phyloP scores from a whole-genome alignment of 2,329 filamentous ascomycete species.

The Fusarium nematophilum region DNA sequence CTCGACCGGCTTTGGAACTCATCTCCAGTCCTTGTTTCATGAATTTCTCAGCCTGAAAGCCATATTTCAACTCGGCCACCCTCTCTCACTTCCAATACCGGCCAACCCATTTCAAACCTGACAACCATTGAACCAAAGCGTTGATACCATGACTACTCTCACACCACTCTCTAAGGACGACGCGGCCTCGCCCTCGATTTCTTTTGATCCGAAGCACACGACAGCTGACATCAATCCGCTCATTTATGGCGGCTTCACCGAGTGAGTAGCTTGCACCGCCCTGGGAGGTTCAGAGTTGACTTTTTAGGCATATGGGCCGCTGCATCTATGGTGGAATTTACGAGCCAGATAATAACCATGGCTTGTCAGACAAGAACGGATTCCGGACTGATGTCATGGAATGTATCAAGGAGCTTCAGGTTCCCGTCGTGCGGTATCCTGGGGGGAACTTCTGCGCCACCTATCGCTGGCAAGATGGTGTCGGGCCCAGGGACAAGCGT shows the following conservation, averaged over 20 bases:
- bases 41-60: too few species aligned
- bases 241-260: slow-evolving; percentile 84
- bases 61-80: too few species aligned
- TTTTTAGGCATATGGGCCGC: slow-evolving; percentile 79
- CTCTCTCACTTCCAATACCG: too few species aligned
- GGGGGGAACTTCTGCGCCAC: slow-evolving; percentile 88
- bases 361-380: slow-evolving; percentile 75
- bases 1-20: too few species aligned
- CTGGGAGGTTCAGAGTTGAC: background rate
- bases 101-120: too few species aligned
- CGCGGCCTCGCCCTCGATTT: slow-evolving; percentile 54
- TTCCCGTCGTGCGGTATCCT: slow-evolving; percentile 82
- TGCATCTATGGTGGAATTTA: slow-evolving; percentile 89
- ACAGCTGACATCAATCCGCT: slow-evolving; percentile 80
- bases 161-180: slow-evolving; percentile 11
- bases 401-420: slow-evolving; percentile 76
- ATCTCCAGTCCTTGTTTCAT: too few species aligned
- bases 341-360: slow-evolving; percentile 79
- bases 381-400: slow-evolving; percentile 82
- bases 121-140: too few species aligned
- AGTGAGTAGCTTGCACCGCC: too few species aligned
- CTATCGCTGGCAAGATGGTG: slow-evolving; percentile 85
- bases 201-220: slow-evolving; percentile 71
- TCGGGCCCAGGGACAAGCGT: slow-evolving; percentile 76
- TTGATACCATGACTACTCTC: slow-evolving; percentile 15